phyloP scores from a whole-genome alignment of 2,329 filamentous ascomycete genomes.

The Pseudopyricularia javanii region DNA sequence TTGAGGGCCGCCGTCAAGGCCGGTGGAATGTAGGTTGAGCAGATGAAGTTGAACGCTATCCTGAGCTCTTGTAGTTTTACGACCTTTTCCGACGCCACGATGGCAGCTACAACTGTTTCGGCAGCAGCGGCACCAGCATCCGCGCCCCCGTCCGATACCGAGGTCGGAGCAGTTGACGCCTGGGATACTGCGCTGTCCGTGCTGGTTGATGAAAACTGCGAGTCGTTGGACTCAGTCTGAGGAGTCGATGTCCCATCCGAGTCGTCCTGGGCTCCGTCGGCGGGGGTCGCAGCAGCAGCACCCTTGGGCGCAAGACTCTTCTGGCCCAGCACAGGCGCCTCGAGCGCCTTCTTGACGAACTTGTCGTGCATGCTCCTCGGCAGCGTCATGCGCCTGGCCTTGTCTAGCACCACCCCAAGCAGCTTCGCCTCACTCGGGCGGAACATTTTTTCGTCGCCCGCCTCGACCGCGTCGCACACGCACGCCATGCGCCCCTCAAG shows the following conservation, averaged over 20 bases:
- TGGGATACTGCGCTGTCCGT: conserved; percentile 23
- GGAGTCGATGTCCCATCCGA: not conserved
- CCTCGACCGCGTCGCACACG: conserved; percentile 73
- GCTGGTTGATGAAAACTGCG: conserved; percentile 26
- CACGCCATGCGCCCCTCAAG: conserved; percentile 55
- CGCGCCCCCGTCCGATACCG: conserved; percentile 15
- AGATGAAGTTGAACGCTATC: conserved; percentile 53
- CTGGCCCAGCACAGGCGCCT: conserved; percentile 61
- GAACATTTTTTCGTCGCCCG: conserved; percentile 77
- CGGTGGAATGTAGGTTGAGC: conserved; percentile 44
- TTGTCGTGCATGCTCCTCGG: conserved; percentile 75
- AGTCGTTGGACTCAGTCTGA: conserved; percentile 23
- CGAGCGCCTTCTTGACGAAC: conserved; percentile 65
- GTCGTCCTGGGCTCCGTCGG: not conserved
- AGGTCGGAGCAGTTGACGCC: conserved; percentile 32
- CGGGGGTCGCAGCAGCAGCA: conserved; percentile 4
- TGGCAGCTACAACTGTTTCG: conserved; percentile 23
- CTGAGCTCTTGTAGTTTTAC: conserved; percentile 49
- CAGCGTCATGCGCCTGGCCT: conserved; percentile 62
- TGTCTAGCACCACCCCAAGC: conserved; percentile 48
- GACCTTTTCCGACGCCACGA: conserved; percentile 35
- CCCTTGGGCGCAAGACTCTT: conserved; percentile 37
- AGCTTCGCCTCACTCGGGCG: conserved; percentile 65
- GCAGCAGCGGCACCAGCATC: not conserved
- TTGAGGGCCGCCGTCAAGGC: conserved; percentile 29